phyloP scores from a whole-genome alignment of 495 filamentous ascomycete genomes.

The Hyaloscypha variabilis region DNA sequence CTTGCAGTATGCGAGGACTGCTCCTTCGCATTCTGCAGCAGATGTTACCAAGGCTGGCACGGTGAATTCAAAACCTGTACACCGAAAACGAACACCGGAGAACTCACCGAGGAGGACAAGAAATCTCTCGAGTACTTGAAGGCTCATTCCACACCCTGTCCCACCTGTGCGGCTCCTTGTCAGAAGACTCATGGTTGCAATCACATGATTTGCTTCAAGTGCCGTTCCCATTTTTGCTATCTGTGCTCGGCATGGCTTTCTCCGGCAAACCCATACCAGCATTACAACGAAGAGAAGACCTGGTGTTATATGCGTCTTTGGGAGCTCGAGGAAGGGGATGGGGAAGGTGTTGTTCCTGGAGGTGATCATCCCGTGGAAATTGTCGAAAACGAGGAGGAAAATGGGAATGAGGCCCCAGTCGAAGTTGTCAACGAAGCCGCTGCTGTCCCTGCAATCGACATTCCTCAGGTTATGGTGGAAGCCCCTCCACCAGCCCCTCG shows the following conservation, averaged over 20 bases:
- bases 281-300: conserved; percentile 74
- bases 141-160: conserved; percentile 81
- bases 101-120: conserved; percentile 80
- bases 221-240: conserved; percentile 93
- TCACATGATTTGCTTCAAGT: conserved; percentile 94
- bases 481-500: conserved; percentile 26
- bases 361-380: conserved; percentile 29
- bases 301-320: conserved; percentile 82
- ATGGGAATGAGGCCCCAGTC: neutral
- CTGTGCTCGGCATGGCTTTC: conserved; percentile 88
- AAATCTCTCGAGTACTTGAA: conserved; percentile 81
- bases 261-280: conserved; percentile 78
- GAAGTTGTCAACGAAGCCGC: neutral
- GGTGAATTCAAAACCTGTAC: conserved; percentile 71
- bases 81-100: conserved; percentile 59
- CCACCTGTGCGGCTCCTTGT: conserved; percentile 82
- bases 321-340: conserved; percentile 87
- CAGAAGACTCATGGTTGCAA: conserved; percentile 96
- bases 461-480: conserved; percentile 24
- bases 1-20: conserved; percentile 89
- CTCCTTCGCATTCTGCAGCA: conserved; percentile 84
- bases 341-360: conserved; percentile 69
- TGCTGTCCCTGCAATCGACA: neutral
- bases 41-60: conserved; percentile 76
- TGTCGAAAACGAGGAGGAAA: conserved; percentile 15